phyloP scores from a whole-genome alignment of 352 stramenopile genomes.

The Phytophthora syringae region DNA sequence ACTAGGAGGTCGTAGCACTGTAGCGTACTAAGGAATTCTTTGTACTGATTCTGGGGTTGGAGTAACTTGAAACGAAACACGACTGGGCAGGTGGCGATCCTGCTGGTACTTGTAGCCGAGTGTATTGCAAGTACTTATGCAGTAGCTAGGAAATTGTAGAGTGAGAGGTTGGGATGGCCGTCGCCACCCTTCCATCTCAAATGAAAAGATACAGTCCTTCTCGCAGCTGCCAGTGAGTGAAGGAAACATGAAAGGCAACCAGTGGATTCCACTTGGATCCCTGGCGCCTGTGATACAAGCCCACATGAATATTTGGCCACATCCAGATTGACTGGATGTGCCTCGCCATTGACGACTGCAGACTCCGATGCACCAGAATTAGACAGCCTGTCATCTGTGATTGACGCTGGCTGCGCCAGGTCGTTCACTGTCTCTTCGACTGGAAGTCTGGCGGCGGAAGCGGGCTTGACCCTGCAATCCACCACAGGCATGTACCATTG shows the following conservation, averaged over 20 bases:
- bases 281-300: not conserved
- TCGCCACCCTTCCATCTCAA: not conserved
- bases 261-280: not conserved
- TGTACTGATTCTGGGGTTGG: too few species aligned
- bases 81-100: too few species aligned
- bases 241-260: not conserved
- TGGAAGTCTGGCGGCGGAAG: too few species aligned
- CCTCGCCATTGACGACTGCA: not conserved
- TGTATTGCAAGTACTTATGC: not conserved
- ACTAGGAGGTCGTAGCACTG: too few species aligned
- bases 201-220: not conserved
- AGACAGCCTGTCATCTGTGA: too few species aligned
- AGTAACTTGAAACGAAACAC: too few species aligned
- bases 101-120: not conserved
- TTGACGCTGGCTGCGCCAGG: too few species aligned
- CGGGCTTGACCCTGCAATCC: too few species aligned
- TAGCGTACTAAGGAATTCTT: too few species aligned
- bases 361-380: too few species aligned
- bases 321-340: not conserved
- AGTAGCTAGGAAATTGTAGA: not conserved
- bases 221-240: not conserved
- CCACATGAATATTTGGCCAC: not conserved
- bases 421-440: too few species aligned
- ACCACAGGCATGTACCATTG: not conserved
- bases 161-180: not conserved